Percentiles rank a stretch among this genome's conserved stretches.
Conservation (phyloP, 164 flowering plant species). For the Stephania cephalantha region DNA sequence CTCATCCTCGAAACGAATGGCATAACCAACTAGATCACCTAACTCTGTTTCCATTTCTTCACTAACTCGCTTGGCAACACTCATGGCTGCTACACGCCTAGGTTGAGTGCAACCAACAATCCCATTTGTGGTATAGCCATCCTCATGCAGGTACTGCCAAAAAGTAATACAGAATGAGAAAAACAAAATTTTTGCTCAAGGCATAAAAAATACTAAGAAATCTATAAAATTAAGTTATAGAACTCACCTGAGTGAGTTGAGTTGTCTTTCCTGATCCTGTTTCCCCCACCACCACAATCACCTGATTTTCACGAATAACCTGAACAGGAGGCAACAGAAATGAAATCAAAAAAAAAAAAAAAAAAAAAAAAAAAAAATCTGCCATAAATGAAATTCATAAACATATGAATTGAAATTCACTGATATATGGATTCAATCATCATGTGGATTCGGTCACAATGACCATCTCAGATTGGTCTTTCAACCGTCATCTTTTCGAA, state of each 20-base stretch:
- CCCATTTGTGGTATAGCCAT: constrained; percentile 74
- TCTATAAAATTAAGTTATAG: background rate
- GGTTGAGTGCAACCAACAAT: constrained; percentile 97
- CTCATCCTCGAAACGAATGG: constrained; percentile 94
- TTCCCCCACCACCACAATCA: constrained; percentile 91
- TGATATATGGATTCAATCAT: background rate
- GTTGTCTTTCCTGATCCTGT: constrained; percentile 99
- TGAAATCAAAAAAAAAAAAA: constrained; percentile 3
- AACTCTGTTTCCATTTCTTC: constrained; percentile 97
- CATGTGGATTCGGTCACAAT: too few relatives aligned
- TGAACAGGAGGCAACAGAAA: constrained; percentile 14
- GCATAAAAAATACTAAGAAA: background rate
- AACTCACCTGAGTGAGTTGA: constrained; percentile 84
- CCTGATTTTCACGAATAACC: constrained; percentile 95
- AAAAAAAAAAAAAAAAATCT: background rate
- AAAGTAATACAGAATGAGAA: constrained; percentile 1
- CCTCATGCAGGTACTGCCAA: constrained; percentile 87
- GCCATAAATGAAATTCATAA: background rate
- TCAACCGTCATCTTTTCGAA: too few relatives aligned
- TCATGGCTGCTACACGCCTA: constrained; percentile 98
- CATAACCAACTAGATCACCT: constrained; percentile 92
- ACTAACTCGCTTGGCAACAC: constrained; percentile 99
- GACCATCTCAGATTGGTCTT: too few relatives aligned
- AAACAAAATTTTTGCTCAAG: background rate
- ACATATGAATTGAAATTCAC: background rate